Evolutionary conservation across 352 stramenopile species (phyloP), one percentile per base, ranked within the genome.

Genomic region (Phytophthora tubulina): DNA sequence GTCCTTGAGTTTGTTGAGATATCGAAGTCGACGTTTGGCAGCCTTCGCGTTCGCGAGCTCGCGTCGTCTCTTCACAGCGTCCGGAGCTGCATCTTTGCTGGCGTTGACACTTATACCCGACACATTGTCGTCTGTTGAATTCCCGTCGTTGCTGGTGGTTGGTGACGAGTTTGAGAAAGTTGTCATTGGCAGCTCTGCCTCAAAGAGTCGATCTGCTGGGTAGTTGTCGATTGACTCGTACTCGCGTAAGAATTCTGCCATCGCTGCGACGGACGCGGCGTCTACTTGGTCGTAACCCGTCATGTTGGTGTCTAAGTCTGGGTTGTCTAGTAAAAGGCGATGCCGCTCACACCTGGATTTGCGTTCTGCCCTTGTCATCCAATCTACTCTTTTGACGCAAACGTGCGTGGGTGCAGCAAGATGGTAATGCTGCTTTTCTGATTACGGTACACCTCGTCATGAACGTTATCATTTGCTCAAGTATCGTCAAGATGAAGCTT

Each of bases 1-100:
- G 14, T 57, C 6, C 33, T 73, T 73, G 9, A 52, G 31, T 33
- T 67, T 67, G n/a, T 44, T 49, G 30, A 33, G 33, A 48, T 67
- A 36, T 35, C 36, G 48, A 10, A 60, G 46, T 53, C 48, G 36
- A 15, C 48, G 48, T 41, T 52, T 33, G 14, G 46, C 17, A 10
- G 59, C 36, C 32, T 50, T 33, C 41, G 13, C 10, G 17, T 38
- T 60, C 3, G 27, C n/a, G 7, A 38, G 36, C 35, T 10, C 38
- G 10, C 38, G 53, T 3, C 53, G 38, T 4, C 4, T 44, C n/a
- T 42, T 42, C 30, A 10, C 27, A 9, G 8, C 21, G 1, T 27
- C 21, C 21, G 21, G 21, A 27, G 21, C 21, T 27, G 21, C 21
- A 4, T 44, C 38, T 44, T 3, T 30, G 11, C 15, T 42, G 49